These are phyloP conservation scores for Neobulgaria alba DNA, from an alignment of 2,329 filamentous ascomycete species.

Conservation along the genomic window DNA sequence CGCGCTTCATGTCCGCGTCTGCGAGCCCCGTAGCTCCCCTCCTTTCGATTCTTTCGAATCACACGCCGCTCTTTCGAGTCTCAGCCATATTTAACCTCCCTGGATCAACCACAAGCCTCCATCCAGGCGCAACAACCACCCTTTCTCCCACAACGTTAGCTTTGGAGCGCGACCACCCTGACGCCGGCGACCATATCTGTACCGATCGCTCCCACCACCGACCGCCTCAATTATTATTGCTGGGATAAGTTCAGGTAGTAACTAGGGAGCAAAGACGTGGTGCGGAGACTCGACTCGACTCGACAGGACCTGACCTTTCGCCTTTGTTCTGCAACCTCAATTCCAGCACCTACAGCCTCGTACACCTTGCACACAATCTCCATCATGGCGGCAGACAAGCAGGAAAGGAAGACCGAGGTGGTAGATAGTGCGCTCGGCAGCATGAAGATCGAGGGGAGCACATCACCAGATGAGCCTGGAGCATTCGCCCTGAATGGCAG, in stretches of 20 bases:
- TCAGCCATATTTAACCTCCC: constrained; percentile 7
- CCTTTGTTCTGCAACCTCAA: constrained; percentile 1
- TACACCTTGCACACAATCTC: neutral
- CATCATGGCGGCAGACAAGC: constrained; percentile 26
- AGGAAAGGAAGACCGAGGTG: constrained; percentile 20
- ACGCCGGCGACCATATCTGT: constrained; percentile 12
- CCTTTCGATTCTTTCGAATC: neutral
- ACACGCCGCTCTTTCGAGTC: neutral
- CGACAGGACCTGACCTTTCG: constrained; percentile 1
- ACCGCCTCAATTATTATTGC: neutral
- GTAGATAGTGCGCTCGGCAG: constrained; percentile 26
- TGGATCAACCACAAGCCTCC: constrained; percentile 5
- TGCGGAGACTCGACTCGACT: constrained; percentile 1
- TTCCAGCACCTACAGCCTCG: neutral
- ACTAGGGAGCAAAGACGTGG: neutral
- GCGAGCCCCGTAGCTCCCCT: constrained; percentile 11
- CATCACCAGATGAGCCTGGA: constrained; percentile 5
- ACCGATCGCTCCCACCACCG: constrained; percentile 4
- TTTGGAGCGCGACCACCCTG: neutral
- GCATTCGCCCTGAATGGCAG: constrained; percentile 19
- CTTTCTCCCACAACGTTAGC: constrained; percentile 6
- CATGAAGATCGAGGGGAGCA: constrained; percentile 28
- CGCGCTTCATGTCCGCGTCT: constrained; percentile 21
- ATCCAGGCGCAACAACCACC: constrained; percentile 11
- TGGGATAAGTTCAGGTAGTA: no score